Percentiles rank a stretch among this genome's conserved stretches.
Conservation (phyloP, 192 early-diverging fungal genomes). For the Dimargaris xerosporica region DNA sequence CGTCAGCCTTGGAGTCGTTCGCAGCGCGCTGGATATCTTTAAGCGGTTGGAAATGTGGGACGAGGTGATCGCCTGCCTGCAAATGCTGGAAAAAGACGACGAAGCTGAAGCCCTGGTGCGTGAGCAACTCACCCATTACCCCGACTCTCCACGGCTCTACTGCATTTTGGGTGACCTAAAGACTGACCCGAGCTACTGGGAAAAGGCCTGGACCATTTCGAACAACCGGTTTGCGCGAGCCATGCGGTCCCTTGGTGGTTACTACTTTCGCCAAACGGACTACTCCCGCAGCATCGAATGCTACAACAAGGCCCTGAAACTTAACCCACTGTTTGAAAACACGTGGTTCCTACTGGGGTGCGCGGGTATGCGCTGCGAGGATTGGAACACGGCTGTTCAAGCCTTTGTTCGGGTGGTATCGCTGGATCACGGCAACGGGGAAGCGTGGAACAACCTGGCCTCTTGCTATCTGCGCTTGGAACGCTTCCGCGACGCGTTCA, state of each 20-base stretch:
- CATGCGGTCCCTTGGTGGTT: constrained; percentile 82
- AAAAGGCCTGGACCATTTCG: constrained; percentile 81
- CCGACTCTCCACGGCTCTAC: constrained; percentile 68
- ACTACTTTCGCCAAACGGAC: constrained; percentile 53
- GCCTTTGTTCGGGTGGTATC: constrained; percentile 64
- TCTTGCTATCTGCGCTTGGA: constrained; percentile 58
- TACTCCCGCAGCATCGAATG: constrained; percentile 48
- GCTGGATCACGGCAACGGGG: constrained; percentile 67
- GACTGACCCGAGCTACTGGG: constrained; percentile 57
- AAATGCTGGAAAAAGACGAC: constrained; percentile 67
- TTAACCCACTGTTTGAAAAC: constrained; percentile 91
- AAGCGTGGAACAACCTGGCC: constrained; percentile 96
- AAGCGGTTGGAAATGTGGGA: constrained; percentile 95
- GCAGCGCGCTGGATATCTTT: constrained; percentile 88
- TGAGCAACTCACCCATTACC: constrained; percentile 41
- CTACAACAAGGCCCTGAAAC: constrained; percentile 65
- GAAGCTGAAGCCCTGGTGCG: constrained; percentile 74
- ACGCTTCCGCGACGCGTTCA: constrained; percentile 61
- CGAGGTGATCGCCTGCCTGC: constrained; percentile 74
- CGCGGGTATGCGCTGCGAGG: constrained; percentile 63
- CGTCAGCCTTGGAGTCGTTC: constrained; percentile 69
- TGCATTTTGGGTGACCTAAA: constrained; percentile 84
- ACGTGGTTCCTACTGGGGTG: constrained; percentile 97
- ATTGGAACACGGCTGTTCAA: constrained; percentile 54
- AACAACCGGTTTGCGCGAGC: constrained; percentile 71